Percentiles rank a stretch among this genome's conserved stretches.
Evolutionary conservation across 1,284 basidiomycete genomes (phyloP).

Genomic region (Psilocybe mexicana): DNA sequence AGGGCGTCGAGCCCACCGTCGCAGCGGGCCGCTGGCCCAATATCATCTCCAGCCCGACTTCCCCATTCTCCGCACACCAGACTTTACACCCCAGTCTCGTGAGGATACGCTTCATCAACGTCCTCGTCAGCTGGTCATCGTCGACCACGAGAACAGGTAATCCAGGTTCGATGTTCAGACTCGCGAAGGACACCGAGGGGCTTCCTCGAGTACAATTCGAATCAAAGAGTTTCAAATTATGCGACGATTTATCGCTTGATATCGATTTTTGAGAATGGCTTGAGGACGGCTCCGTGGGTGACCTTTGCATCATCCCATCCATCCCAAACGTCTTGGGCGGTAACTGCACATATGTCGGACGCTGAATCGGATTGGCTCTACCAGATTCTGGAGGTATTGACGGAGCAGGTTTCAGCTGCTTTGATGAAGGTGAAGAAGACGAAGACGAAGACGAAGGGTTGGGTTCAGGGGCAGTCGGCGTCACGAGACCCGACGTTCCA

Average conservation of each 20-base stretch:
- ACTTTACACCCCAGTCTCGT: slow-evolving; percentile 78
- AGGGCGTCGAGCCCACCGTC: slow-evolving; percentile 30
- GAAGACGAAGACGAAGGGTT: background rate
- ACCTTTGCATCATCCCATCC: slow-evolving; percentile 25
- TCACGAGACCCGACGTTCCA: background rate
- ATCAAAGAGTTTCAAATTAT: slow-evolving; percentile 35
- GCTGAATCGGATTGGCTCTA: slow-evolving; percentile 21
- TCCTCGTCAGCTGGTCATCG: slow-evolving; percentile 78
- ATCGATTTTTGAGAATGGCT: slow-evolving; percentile 24
- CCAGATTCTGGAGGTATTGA: slow-evolving; percentile 14
- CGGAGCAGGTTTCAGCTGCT: background rate
- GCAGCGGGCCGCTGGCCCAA: slow-evolving; percentile 35
- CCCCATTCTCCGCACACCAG: slow-evolving; percentile 85
- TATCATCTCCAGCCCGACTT: slow-evolving; percentile 77
- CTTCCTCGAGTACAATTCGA: slow-evolving; percentile 31
- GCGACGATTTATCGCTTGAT: slow-evolving; percentile 15
- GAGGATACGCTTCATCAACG: slow-evolving; percentile 81
- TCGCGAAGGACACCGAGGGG: slow-evolving; percentile 33
- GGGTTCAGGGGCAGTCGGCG: background rate
- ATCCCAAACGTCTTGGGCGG: slow-evolving; percentile 37
- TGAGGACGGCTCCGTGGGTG: slow-evolving; percentile 20
- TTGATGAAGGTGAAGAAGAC: background rate
- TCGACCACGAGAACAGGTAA: slow-evolving; percentile 74
- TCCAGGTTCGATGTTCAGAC: slow-evolving; percentile 39
- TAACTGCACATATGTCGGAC: slow-evolving; percentile 43